Conservation (phyloP, 306 rosid genomes). For the Vicia sativa region DNA sequence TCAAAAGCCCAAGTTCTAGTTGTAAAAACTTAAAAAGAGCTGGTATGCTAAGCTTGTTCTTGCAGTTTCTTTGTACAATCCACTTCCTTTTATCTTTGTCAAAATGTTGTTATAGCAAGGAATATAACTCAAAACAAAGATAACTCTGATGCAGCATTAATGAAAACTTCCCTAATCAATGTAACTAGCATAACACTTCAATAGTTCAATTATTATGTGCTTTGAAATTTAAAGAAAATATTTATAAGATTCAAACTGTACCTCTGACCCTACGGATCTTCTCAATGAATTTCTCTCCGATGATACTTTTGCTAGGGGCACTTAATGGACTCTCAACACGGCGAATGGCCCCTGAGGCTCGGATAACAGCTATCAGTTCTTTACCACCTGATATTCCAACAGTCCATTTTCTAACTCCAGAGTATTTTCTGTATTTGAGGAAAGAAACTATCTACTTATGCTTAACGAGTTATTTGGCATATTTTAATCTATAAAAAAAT, state of each 20-base stretch:
- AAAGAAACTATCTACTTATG: slow-evolving; percentile 23
- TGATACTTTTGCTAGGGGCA: slow-evolving; percentile 63
- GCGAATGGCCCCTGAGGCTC: slow-evolving; percentile 94
- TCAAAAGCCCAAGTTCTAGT: slow-evolving; percentile 19
- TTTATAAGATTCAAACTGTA: slow-evolving; percentile 41
- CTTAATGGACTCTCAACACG: slow-evolving; percentile 63
- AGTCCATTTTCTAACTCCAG: slow-evolving; percentile 76
- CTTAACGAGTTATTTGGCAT: slow-evolving; percentile 18
- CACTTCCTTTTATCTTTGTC: slow-evolving; percentile 24
- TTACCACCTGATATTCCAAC: slow-evolving; percentile 80
- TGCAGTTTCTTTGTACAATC: slow-evolving; percentile 26
- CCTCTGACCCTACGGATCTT: slow-evolving; percentile 90
- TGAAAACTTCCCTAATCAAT: neutral
- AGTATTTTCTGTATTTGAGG: slow-evolving; percentile 67
- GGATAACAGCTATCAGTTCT: slow-evolving; percentile 81
- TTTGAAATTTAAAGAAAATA: slow-evolving; percentile 29
- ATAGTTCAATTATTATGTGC: slow-evolving; percentile 1
- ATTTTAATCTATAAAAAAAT: slow-evolving; percentile 20
- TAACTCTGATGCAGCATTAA: slow-evolving; percentile 29
- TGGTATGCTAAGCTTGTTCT: slow-evolving; percentile 23
- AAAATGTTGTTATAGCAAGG: slow-evolving; percentile 11
- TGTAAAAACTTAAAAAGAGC: neutral
- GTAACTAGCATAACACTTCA: slow-evolving; percentile 22
- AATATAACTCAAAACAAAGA: slow-evolving; percentile 12
- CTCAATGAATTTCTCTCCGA: slow-evolving; percentile 86